Percentiles rank a stretch among this genome's conserved stretches.
Evolutionary conservation across 805 yeast genomes (phyloP).

Genomic region (Candida peoriensis): DNA sequence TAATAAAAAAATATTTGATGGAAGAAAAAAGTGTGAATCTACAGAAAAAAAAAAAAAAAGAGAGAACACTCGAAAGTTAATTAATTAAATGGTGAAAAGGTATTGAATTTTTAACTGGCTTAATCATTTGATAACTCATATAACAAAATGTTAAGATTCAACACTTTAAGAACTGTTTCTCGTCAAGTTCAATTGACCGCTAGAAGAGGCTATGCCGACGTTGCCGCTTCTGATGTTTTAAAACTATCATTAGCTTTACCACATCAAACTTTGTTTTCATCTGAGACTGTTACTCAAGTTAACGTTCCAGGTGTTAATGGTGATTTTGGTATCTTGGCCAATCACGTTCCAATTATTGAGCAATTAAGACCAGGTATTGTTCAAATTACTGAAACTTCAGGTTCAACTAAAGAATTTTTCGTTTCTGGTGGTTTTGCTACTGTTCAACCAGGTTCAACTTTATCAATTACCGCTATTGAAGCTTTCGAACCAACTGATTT

Average conservation of each 20-base stretch:
- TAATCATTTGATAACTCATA: not conserved
- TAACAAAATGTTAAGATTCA: conserved; percentile 24
- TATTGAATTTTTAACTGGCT: too few relatives aligned
- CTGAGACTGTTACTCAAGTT: conserved; percentile 58
- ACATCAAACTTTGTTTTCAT: conserved; percentile 61
- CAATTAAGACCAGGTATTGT: conserved; percentile 95
- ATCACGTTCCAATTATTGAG: conserved; percentile 96
- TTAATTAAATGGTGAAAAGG: too few relatives aligned
- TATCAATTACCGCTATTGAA: conserved; percentile 90
- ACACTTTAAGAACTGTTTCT: conserved; percentile 22
- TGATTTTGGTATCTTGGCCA: conserved; percentile 93
- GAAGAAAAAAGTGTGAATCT: not conserved
- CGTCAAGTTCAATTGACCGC: conserved; percentile 45
- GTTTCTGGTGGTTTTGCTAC: conserved; percentile 96
- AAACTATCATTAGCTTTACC: conserved; percentile 90
- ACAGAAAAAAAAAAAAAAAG: not conserved
- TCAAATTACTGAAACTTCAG: conserved; percentile 77
- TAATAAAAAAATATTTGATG: not conserved
- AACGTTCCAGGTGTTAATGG: conserved; percentile 95
- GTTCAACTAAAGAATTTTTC: conserved; percentile 72
- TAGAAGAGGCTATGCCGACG: conserved; percentile 90
- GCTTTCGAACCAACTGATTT: conserved; percentile 90
- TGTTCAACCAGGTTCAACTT: conserved; percentile 88
- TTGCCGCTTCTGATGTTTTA: conserved; percentile 63
- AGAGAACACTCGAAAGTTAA: too few relatives aligned